Base-by-base conservation (phyloP, 2,329 filamentous ascomycete genomes). In the Mycosphaerella sp. region DNA sequence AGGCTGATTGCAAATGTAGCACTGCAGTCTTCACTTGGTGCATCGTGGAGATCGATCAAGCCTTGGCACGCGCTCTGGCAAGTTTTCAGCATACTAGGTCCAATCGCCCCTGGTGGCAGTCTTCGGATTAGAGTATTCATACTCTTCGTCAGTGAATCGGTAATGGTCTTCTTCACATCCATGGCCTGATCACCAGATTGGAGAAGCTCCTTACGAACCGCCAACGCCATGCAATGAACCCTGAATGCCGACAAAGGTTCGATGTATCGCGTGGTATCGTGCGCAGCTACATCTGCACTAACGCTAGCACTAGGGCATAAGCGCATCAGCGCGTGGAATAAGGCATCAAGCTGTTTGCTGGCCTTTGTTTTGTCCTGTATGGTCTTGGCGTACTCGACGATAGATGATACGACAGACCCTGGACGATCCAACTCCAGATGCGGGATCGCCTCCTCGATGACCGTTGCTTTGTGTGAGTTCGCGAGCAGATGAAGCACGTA, bases 281-380 rank as follows among this genome's bases (percentile, higher is more conserved):
- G 64, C 0, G 82, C 82, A 1, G 75, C 60, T 3, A 69, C 69
- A 63, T 91, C 87, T 40, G 84, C 80, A 8, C 80, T 78, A 46
- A 74, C 73, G 1, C 85, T 82, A n/a, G 86, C 74, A 62, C 81
- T 85, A 1, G 87, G 86, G 29, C 83, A 80, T 1, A 90, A 70
- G 0, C 82, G 79, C 1, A 90, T 72, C 0, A 90, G 72, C 2
- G 77, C 76, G 60, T 87, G 83, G 0, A 84, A 82, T 1, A 89
- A 66, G 0, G 76, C 78, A 47, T 89, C 85, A 14, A 91, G 72
- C 58, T 89, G 85, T 2, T 81, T 81, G 8, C 80, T 76, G 14
- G 78, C 74, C 65, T 87, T 89, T 6, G 73, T 71, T 9, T 64
- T 64, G 29, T 73, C 67, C n/a, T 79, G 76, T 12, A 77, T 72